Conservation (phyloP, 805 yeast species). For the Wickerhamiella sorbophila region DNA sequence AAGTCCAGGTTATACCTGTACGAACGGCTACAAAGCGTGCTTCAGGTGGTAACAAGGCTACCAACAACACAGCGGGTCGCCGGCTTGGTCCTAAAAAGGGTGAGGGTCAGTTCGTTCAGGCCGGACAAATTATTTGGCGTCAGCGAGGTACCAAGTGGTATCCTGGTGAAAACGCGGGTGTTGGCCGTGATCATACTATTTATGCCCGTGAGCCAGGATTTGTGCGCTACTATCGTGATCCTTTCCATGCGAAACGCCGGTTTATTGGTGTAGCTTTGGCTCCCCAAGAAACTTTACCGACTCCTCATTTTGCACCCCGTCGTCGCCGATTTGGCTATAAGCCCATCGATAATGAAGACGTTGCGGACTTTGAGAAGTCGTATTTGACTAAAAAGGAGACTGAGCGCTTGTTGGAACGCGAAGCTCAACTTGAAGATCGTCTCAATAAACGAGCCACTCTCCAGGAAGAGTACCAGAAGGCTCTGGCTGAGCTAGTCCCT, state of each 20-base stretch:
- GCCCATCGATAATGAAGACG: constrained; percentile 34
- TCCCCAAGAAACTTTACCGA: constrained; percentile 54
- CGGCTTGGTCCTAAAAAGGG: constrained; percentile 81
- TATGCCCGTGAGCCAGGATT: constrained; percentile 86
- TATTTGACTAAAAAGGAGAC: constrained; percentile 56
- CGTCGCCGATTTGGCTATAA: constrained; percentile 69
- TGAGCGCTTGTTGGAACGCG: constrained; percentile 39
- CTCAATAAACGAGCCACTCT: constrained; percentile 27
- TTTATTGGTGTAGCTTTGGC: constrained; percentile 77
- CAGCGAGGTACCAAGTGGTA: constrained; percentile 91
- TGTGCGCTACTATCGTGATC: constrained; percentile 83
- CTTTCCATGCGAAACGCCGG: constrained; percentile 87
- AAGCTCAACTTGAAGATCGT: constrained; percentile 30
- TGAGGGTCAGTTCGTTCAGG: constrained; percentile 60
- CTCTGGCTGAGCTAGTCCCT: constrained; percentile 21
- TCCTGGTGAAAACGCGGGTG: constrained; percentile 76
- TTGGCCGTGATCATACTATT: constrained; percentile 89
- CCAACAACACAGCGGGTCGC: constrained; percentile 90
- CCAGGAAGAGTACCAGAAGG: constrained; percentile 22
- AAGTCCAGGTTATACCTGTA: constrained; percentile 23
- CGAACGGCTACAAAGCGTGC: constrained; percentile 91
- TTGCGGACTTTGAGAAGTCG: constrained; percentile 44
- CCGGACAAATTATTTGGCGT: constrained; percentile 80
- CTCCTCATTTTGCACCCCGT: constrained; percentile 83
- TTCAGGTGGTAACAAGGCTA: constrained; percentile 87